Evolutionary conservation across 352 stramenopile species (phyloP).

Genomic region (Phytopythium sindhum): DNA sequence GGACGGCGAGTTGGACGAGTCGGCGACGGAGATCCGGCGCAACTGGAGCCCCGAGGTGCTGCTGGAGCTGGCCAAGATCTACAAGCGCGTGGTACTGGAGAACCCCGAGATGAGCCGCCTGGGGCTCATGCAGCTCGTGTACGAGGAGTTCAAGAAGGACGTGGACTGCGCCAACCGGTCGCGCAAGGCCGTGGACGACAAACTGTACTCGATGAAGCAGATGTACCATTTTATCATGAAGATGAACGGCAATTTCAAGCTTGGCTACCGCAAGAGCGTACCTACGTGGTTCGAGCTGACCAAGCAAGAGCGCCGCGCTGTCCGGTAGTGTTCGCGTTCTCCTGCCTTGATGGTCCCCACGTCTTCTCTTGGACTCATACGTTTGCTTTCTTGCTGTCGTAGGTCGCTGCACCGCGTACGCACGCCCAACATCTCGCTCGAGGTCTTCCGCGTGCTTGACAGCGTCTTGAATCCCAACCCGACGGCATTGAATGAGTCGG

Average conservation of each 20-base stretch:
- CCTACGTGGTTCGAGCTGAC: constrained; percentile 59
- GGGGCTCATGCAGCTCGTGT: constrained; percentile 44
- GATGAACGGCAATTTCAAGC: constrained; percentile 46
- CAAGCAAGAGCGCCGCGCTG: constrained; percentile 45
- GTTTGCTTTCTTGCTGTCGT: too few relatives aligned
- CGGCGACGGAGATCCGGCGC: constrained; percentile 36
- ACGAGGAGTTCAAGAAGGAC: constrained; percentile 43
- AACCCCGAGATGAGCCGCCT: constrained; percentile 35
- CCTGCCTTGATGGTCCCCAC: neutral
- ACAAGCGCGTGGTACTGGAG: constrained; percentile 35
- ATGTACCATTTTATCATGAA: constrained; percentile 74
- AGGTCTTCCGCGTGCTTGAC: constrained; percentile 52
- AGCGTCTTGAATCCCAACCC: constrained; percentile 40
- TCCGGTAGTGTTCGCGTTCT: constrained; percentile 16
- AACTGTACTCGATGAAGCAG: constrained; percentile 64
- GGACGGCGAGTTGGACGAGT: constrained; percentile 31
- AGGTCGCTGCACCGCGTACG: constrained; percentile 47
- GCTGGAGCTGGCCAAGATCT: constrained; percentile 55
- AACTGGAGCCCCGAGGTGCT: constrained; percentile 55
- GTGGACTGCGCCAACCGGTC: constrained; percentile 43
- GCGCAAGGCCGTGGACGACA: constrained; percentile 62
- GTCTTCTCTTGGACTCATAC: neutral
- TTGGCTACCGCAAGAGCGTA: constrained; percentile 17
- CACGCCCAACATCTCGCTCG: constrained; percentile 54
- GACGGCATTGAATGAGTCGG: constrained; percentile 10